Evolutionary conservation across 2,329 filamentous ascomycete species (phyloP), one percentile per base, ranked within the genome.

Genomic region (Apiospora kogelbergensis): DNA sequence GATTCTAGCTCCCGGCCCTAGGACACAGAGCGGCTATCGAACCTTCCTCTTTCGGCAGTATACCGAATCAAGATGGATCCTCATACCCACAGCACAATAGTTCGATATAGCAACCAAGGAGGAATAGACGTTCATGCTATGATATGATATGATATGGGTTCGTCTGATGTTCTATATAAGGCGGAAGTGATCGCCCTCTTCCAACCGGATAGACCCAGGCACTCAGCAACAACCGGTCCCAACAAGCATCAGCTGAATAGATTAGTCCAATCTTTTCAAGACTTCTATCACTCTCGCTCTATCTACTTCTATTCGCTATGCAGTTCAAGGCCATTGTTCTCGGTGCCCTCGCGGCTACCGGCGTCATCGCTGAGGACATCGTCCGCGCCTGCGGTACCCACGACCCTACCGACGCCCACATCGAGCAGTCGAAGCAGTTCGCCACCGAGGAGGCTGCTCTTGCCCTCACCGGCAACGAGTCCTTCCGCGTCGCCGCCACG

Each of bases 361-460:
- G 65, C 24, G 68, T 53, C 10, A 42, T 65, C 30, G 65, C 67
- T n/a, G 53, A 33, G 26, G 53, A 60, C 7, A 13, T 37, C 15
- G 46, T 40, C 33, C 66, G 66, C 44, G 9, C 22, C 6, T 78
- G 77, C 67, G 75, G 74, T 44, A 75, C 76, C 24, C 75, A 75
- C 33, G 75, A 74, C 10, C 77, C 77, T 1, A 77, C 74, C 17
- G 67, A 67, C 24, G 69, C 74, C 70, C 76, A 78, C 65, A 69
- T 75, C 13, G 76, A 73, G 17, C 70, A 74, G 37, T 68, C 75
- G 0, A 63, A 72, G 42, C 70, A 70, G 20, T 72, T 78, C 72
- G 73, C 76, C 22, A 70, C 70, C 40, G 67, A 71, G 68, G 77
- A 78, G 72, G 70, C 70, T 17, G 71, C 72, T 45, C 67, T 68